Conservation (phyloP, 805 yeast species). For the Starmerella stellata region DNA sequence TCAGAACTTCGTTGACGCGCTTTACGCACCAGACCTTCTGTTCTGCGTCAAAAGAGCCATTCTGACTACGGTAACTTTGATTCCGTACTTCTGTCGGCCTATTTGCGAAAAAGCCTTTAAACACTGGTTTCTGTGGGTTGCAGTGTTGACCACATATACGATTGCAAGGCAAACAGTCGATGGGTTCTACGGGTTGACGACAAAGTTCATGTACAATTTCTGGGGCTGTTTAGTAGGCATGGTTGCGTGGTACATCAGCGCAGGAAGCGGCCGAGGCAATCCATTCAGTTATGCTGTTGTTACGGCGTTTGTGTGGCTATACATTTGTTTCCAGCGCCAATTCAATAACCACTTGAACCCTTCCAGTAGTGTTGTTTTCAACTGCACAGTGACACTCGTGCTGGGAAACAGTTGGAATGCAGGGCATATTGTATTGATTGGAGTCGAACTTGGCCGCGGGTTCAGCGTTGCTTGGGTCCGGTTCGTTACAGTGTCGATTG, state of each 20-base stretch:
- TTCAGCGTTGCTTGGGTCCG: slow-evolving; percentile 23
- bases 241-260: slow-evolving; percentile 24
- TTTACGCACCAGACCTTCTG: slow-evolving; percentile 11
- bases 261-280: slow-evolving; percentile 23
- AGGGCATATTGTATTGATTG: slow-evolving; percentile 11
- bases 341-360: slow-evolving; percentile 19
- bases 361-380: slow-evolving; percentile 19
- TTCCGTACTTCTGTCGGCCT: slow-evolving; percentile 18
- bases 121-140: slow-evolving; percentile 21
- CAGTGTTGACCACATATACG: slow-evolving; percentile 21
- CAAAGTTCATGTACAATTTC: slow-evolving; percentile 19
- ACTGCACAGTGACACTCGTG: slow-evolving; percentile 19
- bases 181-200: slow-evolving; percentile 18
- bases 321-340: slow-evolving; percentile 20
- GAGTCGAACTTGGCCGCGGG: slow-evolving; percentile 18
- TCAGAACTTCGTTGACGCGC: neutral
- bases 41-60: slow-evolving; percentile 19
- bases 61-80: slow-evolving; percentile 13
- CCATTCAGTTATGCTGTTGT: slow-evolving; percentile 22
- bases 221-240: slow-evolving; percentile 21
- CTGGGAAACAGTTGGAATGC: slow-evolving; percentile 22
- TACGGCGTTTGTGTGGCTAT: slow-evolving; percentile 17
- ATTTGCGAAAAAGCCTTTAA: slow-evolving; percentile 15
- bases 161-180: slow-evolving; percentile 22
- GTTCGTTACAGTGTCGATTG: slow-evolving; percentile 21